Percentiles rank a stretch among this genome's conserved stretches.
phyloP scores from a whole-genome alignment of 441 rosid species.

The Omphalea diandra region DNA sequence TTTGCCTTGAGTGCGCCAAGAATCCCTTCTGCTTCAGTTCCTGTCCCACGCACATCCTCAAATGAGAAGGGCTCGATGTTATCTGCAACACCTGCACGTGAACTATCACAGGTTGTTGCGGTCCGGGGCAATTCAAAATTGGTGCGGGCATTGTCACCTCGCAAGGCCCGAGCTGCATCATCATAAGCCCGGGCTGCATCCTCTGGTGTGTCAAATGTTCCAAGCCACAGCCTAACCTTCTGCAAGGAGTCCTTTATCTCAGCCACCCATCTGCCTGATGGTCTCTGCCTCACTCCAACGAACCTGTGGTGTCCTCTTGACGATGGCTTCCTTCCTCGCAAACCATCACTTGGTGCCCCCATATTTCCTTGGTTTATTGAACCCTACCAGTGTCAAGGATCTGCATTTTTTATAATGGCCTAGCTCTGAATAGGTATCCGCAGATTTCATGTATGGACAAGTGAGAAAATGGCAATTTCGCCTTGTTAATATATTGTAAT shows the following conservation, averaged over 20 bases:
- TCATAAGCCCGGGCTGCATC: slow-evolving; percentile 63
- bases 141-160: slow-evolving; percentile 55
- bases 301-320: slow-evolving; percentile 52
- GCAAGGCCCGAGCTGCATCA: slow-evolving; percentile 52
- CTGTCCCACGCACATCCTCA: slow-evolving; percentile 40
- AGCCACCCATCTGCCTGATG: slow-evolving; percentile 68
- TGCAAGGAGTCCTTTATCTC: slow-evolving; percentile 61
- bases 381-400: slow-evolving; percentile 8
- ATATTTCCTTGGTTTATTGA: neutral
- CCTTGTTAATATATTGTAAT: slow-evolving; percentile 4
- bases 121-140: slow-evolving; percentile 46
- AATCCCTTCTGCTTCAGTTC: slow-evolving; percentile 39
- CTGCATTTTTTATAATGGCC: slow-evolving; percentile 18
- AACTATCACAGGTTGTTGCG: slow-evolving; percentile 12
- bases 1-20: slow-evolving; percentile 54
- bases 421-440: slow-evolving; percentile 16
- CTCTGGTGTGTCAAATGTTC: slow-evolving; percentile 53
- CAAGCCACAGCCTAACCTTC: slow-evolving; percentile 61
- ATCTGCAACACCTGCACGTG: slow-evolving; percentile 11
- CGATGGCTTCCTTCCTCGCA: slow-evolving; percentile 39
- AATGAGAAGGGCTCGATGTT: slow-evolving; percentile 48
- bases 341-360: slow-evolving; percentile 7
- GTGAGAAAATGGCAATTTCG: slow-evolving; percentile 16
- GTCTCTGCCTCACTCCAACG: slow-evolving; percentile 60
- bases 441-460: slow-evolving; percentile 16